A percentile compares a stretch with the other conserved stretches of the same genome.
phyloP scores from a whole-genome alignment of 2,329 filamentous ascomycete species.

The Ceratocystis harringtonii region DNA sequence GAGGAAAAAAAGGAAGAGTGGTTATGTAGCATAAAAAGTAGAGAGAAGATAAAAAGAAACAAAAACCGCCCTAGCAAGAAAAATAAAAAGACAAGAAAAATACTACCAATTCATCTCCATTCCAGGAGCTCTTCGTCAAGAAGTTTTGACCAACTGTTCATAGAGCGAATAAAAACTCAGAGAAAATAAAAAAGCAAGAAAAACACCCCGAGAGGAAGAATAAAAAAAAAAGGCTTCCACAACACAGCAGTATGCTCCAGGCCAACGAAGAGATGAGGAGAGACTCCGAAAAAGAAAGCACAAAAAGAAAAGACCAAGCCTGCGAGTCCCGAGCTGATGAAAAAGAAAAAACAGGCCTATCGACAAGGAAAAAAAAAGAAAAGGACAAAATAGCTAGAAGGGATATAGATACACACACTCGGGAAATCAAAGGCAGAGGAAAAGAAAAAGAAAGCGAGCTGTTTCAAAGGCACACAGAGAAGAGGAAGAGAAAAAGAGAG shows the following conservation, averaged over 20 bases:
- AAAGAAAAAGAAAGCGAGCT: slow-evolving; percentile 8
- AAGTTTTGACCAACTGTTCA: not conserved
- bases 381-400: slow-evolving; percentile 10
- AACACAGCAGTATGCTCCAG: not conserved
- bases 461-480: not conserved
- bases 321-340: not conserved
- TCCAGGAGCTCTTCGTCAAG: slow-evolving; percentile 5
- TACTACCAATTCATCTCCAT: slow-evolving; percentile 1
- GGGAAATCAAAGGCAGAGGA: slow-evolving; percentile 10
- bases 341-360: slow-evolving; percentile 3
- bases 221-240: not conserved
- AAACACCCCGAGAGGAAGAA: not conserved
- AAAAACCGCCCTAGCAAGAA: slow-evolving; percentile 3
- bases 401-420: slow-evolving; percentile 17
- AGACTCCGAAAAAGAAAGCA: not conserved
- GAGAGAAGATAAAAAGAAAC: slow-evolving; percentile 7
- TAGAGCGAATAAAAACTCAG: slow-evolving; percentile 2
- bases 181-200: slow-evolving; percentile 2
- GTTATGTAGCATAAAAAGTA: slow-evolving; percentile 6
- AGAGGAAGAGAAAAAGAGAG: not conserved
- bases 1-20: not conserved
- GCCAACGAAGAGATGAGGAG: not conserved
- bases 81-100: slow-evolving; percentile 6
- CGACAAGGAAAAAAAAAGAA: not conserved
- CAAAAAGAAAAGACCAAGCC: not conserved